A percentile compares a stretch with the other conserved stretches of the same genome.
phyloP scores from a whole-genome alignment of 352 stramenopile species.

The Plasmopara muralis region DNA sequence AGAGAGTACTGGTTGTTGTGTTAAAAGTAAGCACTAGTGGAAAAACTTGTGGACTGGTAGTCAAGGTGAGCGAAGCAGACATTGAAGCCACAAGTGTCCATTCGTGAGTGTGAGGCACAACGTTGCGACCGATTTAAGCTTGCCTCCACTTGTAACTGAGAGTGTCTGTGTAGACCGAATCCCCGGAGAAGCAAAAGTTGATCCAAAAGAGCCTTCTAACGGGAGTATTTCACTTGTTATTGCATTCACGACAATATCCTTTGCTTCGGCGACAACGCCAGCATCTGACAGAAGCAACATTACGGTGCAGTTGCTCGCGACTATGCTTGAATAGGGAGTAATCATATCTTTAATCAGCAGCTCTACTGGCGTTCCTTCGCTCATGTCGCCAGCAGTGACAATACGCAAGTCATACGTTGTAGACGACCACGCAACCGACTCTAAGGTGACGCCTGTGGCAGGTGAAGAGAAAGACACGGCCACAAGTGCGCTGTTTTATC shows the following conservation, averaged over 20 bases:
- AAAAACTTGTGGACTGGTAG: conserved; percentile 1
- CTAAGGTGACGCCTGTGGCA: conserved; percentile 24
- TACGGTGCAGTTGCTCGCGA: conserved; percentile 16
- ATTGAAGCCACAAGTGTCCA: conserved; percentile 35
- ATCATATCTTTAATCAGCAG: conserved; percentile 43
- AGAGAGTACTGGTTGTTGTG: conserved; percentile 16
- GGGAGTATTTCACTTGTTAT: conserved; percentile 31
- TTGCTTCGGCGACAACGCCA: conserved; percentile 43
- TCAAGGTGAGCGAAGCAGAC: conserved; percentile 17
- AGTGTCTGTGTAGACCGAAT: conserved; percentile 42
- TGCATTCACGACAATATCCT: conserved; percentile 32
- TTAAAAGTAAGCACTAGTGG: conserved; percentile 14
- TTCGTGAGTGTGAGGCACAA: conserved; percentile 34
- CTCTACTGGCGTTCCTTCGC: conserved; percentile 28
- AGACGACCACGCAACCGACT: conserved; percentile 26
- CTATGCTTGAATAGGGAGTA: conserved; percentile 39
- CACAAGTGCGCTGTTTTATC: conserved; percentile 20
- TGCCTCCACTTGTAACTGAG: conserved; percentile 33
- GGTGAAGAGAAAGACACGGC: conserved; percentile 30
- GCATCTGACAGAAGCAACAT: conserved; percentile 34
- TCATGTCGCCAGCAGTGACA: conserved; percentile 33
- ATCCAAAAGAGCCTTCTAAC: conserved; percentile 27
- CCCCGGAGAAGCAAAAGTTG: conserved; percentile 35
- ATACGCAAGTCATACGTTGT: conserved; percentile 25
- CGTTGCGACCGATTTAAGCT: conserved; percentile 28